These are phyloP conservation scores for Powellomyces hirtus DNA, from an alignment of 192 early-diverging fungal genomes.

Conservation along the genomic window DNA sequence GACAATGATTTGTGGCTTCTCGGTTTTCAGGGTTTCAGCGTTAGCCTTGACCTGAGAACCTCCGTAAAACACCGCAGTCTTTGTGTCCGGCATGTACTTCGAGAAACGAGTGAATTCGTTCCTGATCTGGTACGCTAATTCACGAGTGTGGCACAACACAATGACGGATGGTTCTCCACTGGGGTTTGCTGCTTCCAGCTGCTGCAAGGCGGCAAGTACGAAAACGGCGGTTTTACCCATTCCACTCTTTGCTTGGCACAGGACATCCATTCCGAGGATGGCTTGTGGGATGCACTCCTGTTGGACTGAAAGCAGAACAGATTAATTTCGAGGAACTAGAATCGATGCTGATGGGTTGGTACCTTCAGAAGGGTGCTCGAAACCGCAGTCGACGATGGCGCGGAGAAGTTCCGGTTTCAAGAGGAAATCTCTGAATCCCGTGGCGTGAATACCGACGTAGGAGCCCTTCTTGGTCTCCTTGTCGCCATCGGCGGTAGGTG, in stretches of 20 bases:
- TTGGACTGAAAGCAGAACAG: constrained; percentile 67
- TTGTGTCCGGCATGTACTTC: constrained; percentile 92
- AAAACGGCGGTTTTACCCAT: constrained; percentile 99
- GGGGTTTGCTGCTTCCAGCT: constrained; percentile 60
- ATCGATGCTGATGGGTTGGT: no score
- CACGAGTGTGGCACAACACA: constrained; percentile 96
- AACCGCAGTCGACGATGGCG: constrained; percentile 97
- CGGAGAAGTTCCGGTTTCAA: constrained; percentile 94
- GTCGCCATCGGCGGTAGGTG: constrained; percentile 48
- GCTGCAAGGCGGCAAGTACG: constrained; percentile 91
- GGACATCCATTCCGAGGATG: constrained; percentile 93
- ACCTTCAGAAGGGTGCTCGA: constrained; percentile 98
- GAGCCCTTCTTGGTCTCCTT: constrained; percentile 93
- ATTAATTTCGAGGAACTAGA: no score
- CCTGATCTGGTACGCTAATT: constrained; percentile 97
- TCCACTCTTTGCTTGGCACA: constrained; percentile 98
- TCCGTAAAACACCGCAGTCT: constrained; percentile 92
- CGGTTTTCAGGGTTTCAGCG: constrained; percentile 80
- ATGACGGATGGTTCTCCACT: constrained; percentile 67
- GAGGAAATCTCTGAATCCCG: constrained; percentile 97
- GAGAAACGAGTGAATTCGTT: constrained; percentile 95
- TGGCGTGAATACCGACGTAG: constrained; percentile 97
- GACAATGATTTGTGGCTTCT: constrained; percentile 94
- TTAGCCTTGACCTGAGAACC: constrained; percentile 78
- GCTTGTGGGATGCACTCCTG: constrained; percentile 98